Conservation (phyloP, 257 asterid genomes). For the Solanum arcanum region DNA sequence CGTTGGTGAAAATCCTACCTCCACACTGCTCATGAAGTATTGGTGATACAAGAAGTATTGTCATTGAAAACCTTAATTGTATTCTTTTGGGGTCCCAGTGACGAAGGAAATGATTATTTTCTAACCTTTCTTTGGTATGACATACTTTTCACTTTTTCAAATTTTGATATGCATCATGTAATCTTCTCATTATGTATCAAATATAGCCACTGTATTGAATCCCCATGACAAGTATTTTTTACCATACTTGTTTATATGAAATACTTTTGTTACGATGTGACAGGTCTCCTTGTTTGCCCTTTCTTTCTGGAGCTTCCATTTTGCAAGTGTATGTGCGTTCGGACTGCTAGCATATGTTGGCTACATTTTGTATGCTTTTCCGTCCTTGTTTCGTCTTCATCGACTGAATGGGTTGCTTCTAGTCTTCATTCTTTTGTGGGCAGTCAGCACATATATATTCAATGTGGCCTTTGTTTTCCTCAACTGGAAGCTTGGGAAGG, state of each 20-base stretch:
- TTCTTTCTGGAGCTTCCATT: constrained; percentile 97
- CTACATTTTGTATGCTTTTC: constrained; percentile 72
- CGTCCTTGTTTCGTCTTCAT: constrained; percentile 86
- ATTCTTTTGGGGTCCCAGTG: neutral
- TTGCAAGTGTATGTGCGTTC: constrained; percentile 96
- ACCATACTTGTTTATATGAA: constrained; percentile 1
- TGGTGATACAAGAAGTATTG: neutral
- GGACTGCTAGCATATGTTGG: constrained; percentile 95
- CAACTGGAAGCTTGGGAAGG: constrained; percentile 85
- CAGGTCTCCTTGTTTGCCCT: constrained; percentile 91
- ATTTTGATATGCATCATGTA: neutral
- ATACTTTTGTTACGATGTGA: constrained; percentile 35
- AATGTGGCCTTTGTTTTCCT: constrained; percentile 84
- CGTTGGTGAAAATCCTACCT: neutral
- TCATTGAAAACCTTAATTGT: neutral
- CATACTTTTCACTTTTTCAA: neutral
- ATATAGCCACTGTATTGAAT: neutral
- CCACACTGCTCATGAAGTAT: neutral
- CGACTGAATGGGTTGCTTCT: constrained; percentile 90
- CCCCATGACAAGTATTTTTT: neutral
- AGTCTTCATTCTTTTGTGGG: constrained; percentile 98
- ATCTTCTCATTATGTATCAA: neutral
- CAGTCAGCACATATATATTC: constrained; percentile 88
- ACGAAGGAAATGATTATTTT: neutral
- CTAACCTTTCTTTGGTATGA: neutral